Evolutionary conservation across 192 early-diverging fungal species (phyloP).

Genomic region (Helicostylum pulchrum): DNA sequence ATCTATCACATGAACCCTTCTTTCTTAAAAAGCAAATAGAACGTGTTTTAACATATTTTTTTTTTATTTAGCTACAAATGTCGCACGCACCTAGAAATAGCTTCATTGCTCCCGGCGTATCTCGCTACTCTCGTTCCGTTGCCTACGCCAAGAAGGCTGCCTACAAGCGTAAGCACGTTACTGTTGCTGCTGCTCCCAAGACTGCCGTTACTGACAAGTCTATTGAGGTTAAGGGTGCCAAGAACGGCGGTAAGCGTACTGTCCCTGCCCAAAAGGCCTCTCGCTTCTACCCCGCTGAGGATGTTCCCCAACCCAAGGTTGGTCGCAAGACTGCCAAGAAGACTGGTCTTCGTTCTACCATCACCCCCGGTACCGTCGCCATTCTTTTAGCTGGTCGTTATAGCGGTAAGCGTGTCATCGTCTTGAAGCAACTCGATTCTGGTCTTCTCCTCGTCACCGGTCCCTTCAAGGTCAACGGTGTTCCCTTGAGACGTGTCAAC

Average conservation of each 20-base stretch:
- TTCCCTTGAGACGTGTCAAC: slow-evolving; percentile 96
- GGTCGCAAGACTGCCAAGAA: slow-evolving; percentile 74
- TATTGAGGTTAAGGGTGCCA: slow-evolving; percentile 73
- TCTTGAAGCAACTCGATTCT: slow-evolving; percentile 94
- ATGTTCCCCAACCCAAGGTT: slow-evolving; percentile 73
- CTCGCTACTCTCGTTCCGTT: slow-evolving; percentile 78
- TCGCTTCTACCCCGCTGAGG: slow-evolving; percentile 83
- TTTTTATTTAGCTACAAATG: slow-evolving; percentile 43
- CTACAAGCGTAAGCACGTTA: slow-evolving; percentile 84
- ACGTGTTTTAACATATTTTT: neutral
- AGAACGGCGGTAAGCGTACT: slow-evolving; percentile 73
- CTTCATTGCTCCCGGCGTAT: slow-evolving; percentile 81
- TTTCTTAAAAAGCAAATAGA: neutral
- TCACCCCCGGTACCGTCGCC: slow-evolving; percentile 97
- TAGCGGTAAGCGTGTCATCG: slow-evolving; percentile 98
- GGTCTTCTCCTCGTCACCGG: slow-evolving; percentile 97
- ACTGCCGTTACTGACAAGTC: slow-evolving; percentile 59
- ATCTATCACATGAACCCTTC: neutral
- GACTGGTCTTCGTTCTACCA: slow-evolving; percentile 79
- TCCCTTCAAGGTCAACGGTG: slow-evolving; percentile 98
- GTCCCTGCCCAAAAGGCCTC: slow-evolving; percentile 70
- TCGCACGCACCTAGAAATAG: slow-evolving; percentile 71
- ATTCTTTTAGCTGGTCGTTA: slow-evolving; percentile 94
- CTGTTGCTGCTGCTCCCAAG: slow-evolving; percentile 47
- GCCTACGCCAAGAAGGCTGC: slow-evolving; percentile 84